phyloP scores from a whole-genome alignment of 208 protist species.

The Leishmania major region DNA sequence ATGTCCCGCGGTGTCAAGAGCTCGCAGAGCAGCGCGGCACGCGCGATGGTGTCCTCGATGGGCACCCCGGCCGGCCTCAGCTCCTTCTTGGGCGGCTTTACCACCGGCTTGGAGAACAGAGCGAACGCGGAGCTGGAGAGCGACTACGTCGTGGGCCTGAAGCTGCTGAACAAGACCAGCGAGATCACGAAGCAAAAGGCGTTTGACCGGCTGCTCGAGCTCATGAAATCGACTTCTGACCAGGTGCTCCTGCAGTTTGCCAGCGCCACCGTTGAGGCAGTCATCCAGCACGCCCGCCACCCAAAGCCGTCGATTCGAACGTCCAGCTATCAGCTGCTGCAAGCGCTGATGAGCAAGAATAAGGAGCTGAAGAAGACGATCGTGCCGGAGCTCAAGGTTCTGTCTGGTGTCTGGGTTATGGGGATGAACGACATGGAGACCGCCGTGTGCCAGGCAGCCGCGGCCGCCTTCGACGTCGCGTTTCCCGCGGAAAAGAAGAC shows the following conservation, averaged over 20 bases:
- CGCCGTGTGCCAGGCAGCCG: constrained; percentile 51
- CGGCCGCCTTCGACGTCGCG: constrained; percentile 62
- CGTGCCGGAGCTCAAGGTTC: constrained; percentile 42
- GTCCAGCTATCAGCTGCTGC: constrained; percentile 56
- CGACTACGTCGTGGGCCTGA: constrained; percentile 66
- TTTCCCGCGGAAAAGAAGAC: constrained; percentile 64
- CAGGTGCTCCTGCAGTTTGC: constrained; percentile 53
- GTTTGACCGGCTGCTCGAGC: constrained; percentile 48
- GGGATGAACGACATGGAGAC: constrained; percentile 85
- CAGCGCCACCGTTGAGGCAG: constrained; percentile 51
- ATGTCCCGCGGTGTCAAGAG: constrained; percentile 45
- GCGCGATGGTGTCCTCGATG: constrained; percentile 48
- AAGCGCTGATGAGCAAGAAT: constrained; percentile 40
- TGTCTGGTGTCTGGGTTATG: constrained; percentile 72
- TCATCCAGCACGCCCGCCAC: constrained; percentile 70
- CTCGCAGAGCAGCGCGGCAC: constrained; percentile 69
- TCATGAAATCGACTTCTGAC: constrained; percentile 30
- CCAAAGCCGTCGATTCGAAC: constrained; percentile 65
- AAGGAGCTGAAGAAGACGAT: constrained; percentile 54
- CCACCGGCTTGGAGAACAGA: constrained; percentile 23
- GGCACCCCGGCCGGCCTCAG: constrained; percentile 56
- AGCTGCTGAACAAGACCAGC: constrained; percentile 77
- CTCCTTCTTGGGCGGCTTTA: constrained; percentile 75
- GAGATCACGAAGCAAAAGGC: constrained; percentile 90
- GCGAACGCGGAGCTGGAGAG: constrained; percentile 36